phyloP scores from a whole-genome alignment of 2,329 filamentous ascomycete species.

The Geoglossum cookeanum region DNA sequence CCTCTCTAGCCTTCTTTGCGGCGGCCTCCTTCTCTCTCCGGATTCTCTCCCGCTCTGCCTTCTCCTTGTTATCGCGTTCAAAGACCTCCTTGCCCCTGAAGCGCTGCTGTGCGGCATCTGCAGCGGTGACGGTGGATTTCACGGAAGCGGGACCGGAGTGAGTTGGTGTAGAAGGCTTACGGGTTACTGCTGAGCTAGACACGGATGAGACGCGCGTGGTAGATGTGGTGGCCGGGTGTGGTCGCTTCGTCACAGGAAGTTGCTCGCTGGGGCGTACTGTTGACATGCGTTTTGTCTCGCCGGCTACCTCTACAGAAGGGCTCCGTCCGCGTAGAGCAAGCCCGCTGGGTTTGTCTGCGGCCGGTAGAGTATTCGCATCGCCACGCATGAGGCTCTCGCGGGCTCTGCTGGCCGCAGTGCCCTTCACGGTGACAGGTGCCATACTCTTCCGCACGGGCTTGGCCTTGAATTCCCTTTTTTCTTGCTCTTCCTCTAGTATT shows the following conservation, averaged over 20 bases:
- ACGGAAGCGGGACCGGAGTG: not conserved
- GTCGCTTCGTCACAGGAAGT: not conserved
- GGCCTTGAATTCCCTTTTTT: conserved; percentile 30
- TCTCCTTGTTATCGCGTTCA: conserved; percentile 30
- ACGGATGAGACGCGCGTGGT: conserved; percentile 17
- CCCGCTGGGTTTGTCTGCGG: not conserved
- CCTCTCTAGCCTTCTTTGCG: conserved; percentile 35
- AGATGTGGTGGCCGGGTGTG: not conserved
- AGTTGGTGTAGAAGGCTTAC: conserved; percentile 16
- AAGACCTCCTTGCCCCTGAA: conserved; percentile 35
- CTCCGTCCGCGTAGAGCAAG: not conserved
- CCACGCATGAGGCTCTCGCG: conserved; percentile 35
- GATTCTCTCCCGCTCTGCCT: conserved; percentile 32
- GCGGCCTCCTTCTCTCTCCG: conserved; percentile 33
- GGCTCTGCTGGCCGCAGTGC: conserved; percentile 43
- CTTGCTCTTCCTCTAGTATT: conserved; percentile 21
- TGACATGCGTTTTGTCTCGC: not conserved
- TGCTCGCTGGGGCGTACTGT: not conserved
- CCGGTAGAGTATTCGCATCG: conserved; percentile 11
- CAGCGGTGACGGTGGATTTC: conserved; percentile 27
- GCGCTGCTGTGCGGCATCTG: conserved; percentile 32
- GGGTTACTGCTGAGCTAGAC: conserved; percentile 24
- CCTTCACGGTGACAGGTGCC: conserved; percentile 29
- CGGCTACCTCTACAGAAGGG: not conserved
- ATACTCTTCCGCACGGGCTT: conserved; percentile 29